A percentile compares a stretch with the other conserved stretches of the same genome.
These are phyloP conservation scores for Streptanthus diversifolius DNA, from an alignment of 345 rosid species.

Conservation along the genomic window DNA sequence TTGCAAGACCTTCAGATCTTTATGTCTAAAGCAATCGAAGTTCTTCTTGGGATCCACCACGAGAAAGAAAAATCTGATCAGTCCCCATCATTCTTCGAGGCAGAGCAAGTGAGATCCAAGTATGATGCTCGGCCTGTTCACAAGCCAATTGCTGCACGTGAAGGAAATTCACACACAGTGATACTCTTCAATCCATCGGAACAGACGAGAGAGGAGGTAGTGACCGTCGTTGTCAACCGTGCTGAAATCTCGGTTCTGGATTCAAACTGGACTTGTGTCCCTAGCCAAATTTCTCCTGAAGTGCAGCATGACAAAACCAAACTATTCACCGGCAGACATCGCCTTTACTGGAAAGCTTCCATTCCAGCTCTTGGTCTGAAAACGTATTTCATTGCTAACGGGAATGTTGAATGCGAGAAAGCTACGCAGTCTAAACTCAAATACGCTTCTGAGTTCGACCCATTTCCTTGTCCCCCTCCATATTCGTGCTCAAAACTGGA, in stretches of 20 bases:
- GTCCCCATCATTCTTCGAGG: slow-evolving; percentile 68
- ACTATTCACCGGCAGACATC: slow-evolving; percentile 76
- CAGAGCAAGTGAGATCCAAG: slow-evolving; percentile 72
- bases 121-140: slow-evolving; percentile 82
- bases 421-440: slow-evolving; percentile 65
- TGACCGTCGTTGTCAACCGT: slow-evolving; percentile 63
- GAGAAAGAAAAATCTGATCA: slow-evolving; percentile 87
- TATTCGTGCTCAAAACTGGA: slow-evolving; percentile 73
- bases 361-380: slow-evolving; percentile 87
- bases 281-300: slow-evolving; percentile 93
- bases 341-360: slow-evolving; percentile 86
- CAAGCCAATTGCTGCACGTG: slow-evolving; percentile 59
- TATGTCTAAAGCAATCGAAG: slow-evolving; percentile 94
- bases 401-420: slow-evolving; percentile 74
- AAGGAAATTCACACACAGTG: slow-evolving; percentile 74
- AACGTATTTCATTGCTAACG: slow-evolving; percentile 79
- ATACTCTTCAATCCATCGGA: slow-evolving; percentile 81
- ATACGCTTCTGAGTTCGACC: slow-evolving; percentile 43
- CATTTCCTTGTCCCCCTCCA: slow-evolving; percentile 66
- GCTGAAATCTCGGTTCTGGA: slow-evolving; percentile 78
- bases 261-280: slow-evolving; percentile 85
- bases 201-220: slow-evolving; percentile 81
- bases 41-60: slow-evolving; percentile 73
- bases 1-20: slow-evolving; percentile 84
- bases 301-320: slow-evolving; percentile 69